Base-by-base conservation (phyloP, 2,329 filamentous ascomycete genomes). In the Fusarium pseudoanthophilum region DNA sequence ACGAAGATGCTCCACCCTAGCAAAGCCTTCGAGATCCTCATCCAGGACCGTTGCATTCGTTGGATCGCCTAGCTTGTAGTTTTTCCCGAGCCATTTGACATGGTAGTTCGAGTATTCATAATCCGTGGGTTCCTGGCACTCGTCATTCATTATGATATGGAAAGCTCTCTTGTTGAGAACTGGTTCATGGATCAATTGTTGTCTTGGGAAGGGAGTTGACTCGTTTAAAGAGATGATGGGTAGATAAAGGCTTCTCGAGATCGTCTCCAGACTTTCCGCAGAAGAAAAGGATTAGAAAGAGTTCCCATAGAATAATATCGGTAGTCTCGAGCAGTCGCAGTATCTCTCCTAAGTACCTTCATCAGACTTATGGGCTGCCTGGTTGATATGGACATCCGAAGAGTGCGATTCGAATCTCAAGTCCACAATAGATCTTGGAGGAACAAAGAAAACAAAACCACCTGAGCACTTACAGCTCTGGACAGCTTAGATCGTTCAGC, bases 1-100 rank as follows among this genome's bases (percentile, higher is more conserved):
- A 8, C 2, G 10, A 18, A 10, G 1, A 20, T 64, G 64, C 24
- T 69, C 64, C 8, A 4, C 7, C 15, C 20, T 14, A n/a, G 53
- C 26, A 28, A 26, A 11, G 16, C 20, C 16, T 36, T 49, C 40
- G 18, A 65, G 37, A 3, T 36, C 21, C 21, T 26, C 7, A 32
- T 42, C 21, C 36, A 56, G 21, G 21, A 32, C 18, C 21, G 20
- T 20, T 56, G 11, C 18, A 49, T 60, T 26, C 4, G 36, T 60
- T n/a, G 60, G 55, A 60, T 64, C 55, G 15, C 28, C 26, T n/a
- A 64, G 24, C 8, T n/a, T 16, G 24, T 28, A 18, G 28, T 40
- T 24, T 45, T 69, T 69, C 8, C 66, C 64, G 16, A 69, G 64
- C 32, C 64, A 42, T 18, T 21, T 28, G 26, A 30, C 60, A 59